Evolutionary conservation across 2,329 filamentous ascomycete genomes (phyloP).

Genomic region (Aureobasidium sp.): DNA sequence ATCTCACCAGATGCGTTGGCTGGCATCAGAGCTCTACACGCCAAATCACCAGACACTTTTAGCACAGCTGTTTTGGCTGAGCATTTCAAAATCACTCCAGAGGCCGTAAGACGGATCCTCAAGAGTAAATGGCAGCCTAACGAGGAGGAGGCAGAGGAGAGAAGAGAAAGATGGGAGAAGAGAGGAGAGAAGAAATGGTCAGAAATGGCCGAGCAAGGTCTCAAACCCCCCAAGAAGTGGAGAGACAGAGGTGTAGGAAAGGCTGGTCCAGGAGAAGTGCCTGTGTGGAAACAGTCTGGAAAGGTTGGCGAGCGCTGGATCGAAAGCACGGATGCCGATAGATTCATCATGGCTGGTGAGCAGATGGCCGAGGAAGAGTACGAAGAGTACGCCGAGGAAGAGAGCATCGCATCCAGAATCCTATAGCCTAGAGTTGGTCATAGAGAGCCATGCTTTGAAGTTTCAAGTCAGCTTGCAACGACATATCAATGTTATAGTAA

Average conservation of each 20-base stretch:
- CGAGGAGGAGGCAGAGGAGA: constrained; percentile 35
- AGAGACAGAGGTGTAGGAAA: constrained; percentile 36
- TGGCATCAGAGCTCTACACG: constrained; percentile 78
- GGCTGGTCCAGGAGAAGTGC: constrained; percentile 9
- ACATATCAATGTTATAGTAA: neutral
- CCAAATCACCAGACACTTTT: constrained; percentile 67
- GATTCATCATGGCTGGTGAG: constrained; percentile 10
- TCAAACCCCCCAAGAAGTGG: constrained; percentile 47
- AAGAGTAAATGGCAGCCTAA: constrained; percentile 65
- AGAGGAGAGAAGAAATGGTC: constrained; percentile 41
- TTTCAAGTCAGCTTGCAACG: neutral
- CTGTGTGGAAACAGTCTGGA: constrained; percentile 10
- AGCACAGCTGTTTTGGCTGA: constrained; percentile 63
- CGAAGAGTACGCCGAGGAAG: neutral
- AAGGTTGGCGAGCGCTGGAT: constrained; percentile 15
- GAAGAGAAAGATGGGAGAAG: constrained; percentile 38
- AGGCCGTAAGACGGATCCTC: constrained; percentile 80
- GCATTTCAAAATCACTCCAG: constrained; percentile 78
- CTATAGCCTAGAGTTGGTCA: neutral
- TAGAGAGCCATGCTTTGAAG: neutral
- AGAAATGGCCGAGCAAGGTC: constrained; percentile 40
- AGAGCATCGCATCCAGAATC: neutral
- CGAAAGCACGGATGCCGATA: constrained; percentile 7
- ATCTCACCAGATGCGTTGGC: constrained; percentile 86
- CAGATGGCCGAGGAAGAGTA: neutral